Base-by-base conservation (phyloP, 75 land plant species). In the Pinus taeda region DNA sequence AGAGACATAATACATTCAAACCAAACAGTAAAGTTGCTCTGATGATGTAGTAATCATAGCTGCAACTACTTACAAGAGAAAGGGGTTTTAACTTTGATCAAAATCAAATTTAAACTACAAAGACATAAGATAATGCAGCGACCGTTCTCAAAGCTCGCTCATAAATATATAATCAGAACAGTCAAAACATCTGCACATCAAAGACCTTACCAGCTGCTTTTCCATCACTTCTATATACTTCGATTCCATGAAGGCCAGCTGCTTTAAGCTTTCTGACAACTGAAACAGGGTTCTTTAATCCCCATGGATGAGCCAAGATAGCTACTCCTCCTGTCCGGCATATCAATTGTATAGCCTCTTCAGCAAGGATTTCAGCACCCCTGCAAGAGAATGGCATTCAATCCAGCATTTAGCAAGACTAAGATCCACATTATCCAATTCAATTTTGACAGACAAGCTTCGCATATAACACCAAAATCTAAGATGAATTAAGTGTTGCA, bases 291-390 rank as follows among this genome's bases (percentile, higher is more conserved):
- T 92, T 81, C 76, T 96, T 96, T 86, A 96, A 81, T 65, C 89
- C 88, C 99, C 99, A 96, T 39, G 99, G 99, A 89, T 96, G 99
- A 71, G 99, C 99, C 60, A 96, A 82, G 15, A 85, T 86, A 36
- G 99, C 85, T 12, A 96, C 58, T 60, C 99, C 99, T 18, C 69
- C 69, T 65, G 69, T 94, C 33, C 79, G 84, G 63, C 75, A 73
- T 59, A 96, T 90, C 60, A 96, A 64, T 45, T 78, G 74, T n/a
- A 96, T 89, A 12, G 88, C 95, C 57, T 84, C 90, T 76, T 84
- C 99, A 24, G 93, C 95, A 65, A 57, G 74, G 77, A 93, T 93
- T 81, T 94, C 99, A 77, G 77, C 85, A 67, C 99, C 99, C 82
- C 99, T 96, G 86, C 80, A 82, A 6, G 53, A 39, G 8, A 69